Evolutionary conservation across 2,329 filamentous ascomycete genomes (phyloP), one percentile per base, ranked within the genome.

Genomic region (Trichoderma polysporum): DNA sequence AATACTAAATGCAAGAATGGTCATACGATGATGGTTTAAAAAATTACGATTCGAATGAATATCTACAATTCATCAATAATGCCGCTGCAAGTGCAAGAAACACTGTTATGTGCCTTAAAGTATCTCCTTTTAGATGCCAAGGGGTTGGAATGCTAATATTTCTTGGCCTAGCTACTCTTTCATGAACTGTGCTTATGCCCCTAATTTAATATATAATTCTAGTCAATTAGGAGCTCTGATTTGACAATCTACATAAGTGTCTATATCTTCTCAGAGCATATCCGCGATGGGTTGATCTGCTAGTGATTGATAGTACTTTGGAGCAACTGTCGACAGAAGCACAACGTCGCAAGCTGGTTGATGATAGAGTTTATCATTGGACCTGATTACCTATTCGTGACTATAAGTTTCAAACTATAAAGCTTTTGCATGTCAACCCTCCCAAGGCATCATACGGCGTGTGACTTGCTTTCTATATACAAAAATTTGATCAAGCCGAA

Each of bases 1-100:
- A 63, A 35, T 12, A 62, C n/a, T 56, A 31, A 53, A 45, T 35
- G 37, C 61, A 47, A 56, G 61, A 37, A 56, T 56, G 29, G 25
- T 45, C 52, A 60, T 25, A 53, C 35, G 54, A 66, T 52, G 33
- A 61, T 50, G 53, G 27, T 27, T 53, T 35, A 13, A 31, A 56
- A 56, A 39, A 25, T 8, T 27, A 27, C 22, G 25, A 22, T 56
- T 39, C 15, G 1, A 39, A 56, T 25, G 12, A n/a, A 35, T 37
- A 22, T 37, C 19, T 22, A 27, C 7, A 17, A 22, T 37, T 39
- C 4, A 39, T 12, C 15, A 27, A 12, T 27, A 19, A 37, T 56
- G 7, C 29, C 6, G 27, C 17, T 12, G n/a, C 27, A 2, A n/a
- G 12, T n/a, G n/a, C n/a, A 33, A n/a, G 15, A 1, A 17, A 27